phyloP scores from a whole-genome alignment of 2,329 filamentous ascomycete species.

The Penicillium sp. region DNA sequence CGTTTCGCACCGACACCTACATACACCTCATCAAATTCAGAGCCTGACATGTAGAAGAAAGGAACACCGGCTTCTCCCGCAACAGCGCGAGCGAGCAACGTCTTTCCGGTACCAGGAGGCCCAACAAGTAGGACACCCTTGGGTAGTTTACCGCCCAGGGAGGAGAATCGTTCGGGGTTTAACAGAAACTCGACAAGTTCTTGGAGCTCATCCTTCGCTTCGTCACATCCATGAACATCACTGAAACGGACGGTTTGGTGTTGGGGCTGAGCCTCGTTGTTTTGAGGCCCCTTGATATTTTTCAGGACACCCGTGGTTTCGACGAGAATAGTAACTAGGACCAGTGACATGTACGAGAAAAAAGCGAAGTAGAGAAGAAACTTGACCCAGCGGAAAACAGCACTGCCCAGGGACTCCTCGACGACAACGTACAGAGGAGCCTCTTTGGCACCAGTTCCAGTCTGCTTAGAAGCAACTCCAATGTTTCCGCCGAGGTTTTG shows the following conservation, averaged over 20 bases:
- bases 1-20: conserved; percentile 96
- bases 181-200: conserved; percentile 96
- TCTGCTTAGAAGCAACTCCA: conserved; percentile 51
- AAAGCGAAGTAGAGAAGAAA: conserved; percentile 81
- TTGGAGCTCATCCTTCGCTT: conserved; percentile 96
- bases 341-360: conserved; percentile 77
- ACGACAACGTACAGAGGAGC: conserved; percentile 95
- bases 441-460: conserved; percentile 73
- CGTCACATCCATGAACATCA: conserved; percentile 96
- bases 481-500: conserved; percentile 70
- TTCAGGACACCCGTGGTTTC: conserved; percentile 81
- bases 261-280: conserved; percentile 88
- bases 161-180: conserved; percentile 90
- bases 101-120: conserved; percentile 97
- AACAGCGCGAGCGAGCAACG: conserved; percentile 89
- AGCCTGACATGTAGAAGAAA: conserved; percentile 99
- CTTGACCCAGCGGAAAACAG: conserved; percentile 89
- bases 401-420: conserved; percentile 80
- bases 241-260: conserved; percentile 88
- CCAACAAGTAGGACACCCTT: conserved; percentile 96
- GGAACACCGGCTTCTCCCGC: conserved; percentile 96
- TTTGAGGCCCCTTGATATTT: conserved; percentile 72
- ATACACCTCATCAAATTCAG: conserved; percentile 97
- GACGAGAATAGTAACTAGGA: conserved; percentile 79
- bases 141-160: conserved; percentile 92